These are phyloP conservation scores for Annulohypoxylon stygium DNA, from an alignment of 495 filamentous ascomycete species.

Conservation along the genomic window DNA sequence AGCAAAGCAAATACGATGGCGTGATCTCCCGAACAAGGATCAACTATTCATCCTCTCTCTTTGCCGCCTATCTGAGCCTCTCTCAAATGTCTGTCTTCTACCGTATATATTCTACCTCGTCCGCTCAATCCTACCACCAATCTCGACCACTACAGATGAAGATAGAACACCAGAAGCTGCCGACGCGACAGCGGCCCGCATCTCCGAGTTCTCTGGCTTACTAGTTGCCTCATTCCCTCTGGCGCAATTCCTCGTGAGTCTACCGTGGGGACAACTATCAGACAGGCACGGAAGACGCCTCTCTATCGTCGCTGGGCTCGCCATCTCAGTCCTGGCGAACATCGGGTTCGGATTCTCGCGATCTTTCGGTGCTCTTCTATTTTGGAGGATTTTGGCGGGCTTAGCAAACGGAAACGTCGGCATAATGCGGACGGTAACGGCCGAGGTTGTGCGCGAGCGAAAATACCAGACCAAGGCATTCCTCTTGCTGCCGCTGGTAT, in stretches of 20 bases:
- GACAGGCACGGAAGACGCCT: conserved; percentile 80
- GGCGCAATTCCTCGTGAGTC: conserved; percentile 77
- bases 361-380: conserved; percentile 76
- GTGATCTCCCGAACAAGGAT: conserved; percentile 63
- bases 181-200: conserved; percentile 41
- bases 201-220: conserved; percentile 70
- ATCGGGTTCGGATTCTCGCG: conserved; percentile 79
- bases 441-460: conserved; percentile 74
- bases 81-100: conserved; percentile 64
- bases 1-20: conserved; percentile 48
- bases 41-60: conserved; percentile 66
- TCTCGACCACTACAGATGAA: conserved; percentile 26
- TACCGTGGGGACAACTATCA: conserved; percentile 81
- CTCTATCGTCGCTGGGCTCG: conserved; percentile 76
- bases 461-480: conserved; percentile 81
- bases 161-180: conserved; percentile 46
- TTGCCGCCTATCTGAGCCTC: conserved; percentile 65
- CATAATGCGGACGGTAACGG: conserved; percentile 84
- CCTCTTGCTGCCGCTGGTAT: conserved; percentile 82
- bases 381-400: conserved; percentile 76
- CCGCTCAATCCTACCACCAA: conserved; percentile 57
- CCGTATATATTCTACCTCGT: conserved; percentile 71
- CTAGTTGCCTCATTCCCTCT: conserved; percentile 81
- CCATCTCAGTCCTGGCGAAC: conserved; percentile 76
- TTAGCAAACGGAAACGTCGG: conserved; percentile 83